Evolutionary conservation across 352 stramenopile genomes (phyloP), one percentile per base, ranked within the genome.

Genomic region (Bremia lactucae): DNA sequence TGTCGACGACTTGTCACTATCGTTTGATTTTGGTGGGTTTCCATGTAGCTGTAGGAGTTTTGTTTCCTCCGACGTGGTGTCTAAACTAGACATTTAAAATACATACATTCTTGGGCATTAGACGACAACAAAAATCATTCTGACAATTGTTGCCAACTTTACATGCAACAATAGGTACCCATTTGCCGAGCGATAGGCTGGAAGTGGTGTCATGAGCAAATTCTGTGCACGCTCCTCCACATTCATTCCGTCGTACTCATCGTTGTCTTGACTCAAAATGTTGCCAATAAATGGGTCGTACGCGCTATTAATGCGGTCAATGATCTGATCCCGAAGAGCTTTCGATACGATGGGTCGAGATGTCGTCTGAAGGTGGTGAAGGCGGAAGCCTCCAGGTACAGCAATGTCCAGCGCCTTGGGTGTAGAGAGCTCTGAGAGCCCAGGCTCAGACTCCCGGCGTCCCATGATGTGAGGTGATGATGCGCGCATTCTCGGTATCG

Each of bases 201-300:
- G 70, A 11, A 51, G 52, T 6, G 77, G 78, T 35, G 78, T 90
- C 52, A 83, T 59, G 15, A 90, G 59, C 42, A 90, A 42, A 43
- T 64, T 90, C 29, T 69, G 45, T 7, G 62, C 72, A 7, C 75
- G 73, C 31, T 87, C 68, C 18, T 85, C 50, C 4, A 81, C 66
- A 22, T 63, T 65, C 51, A 90, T 70, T 43, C 83, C 68, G 42
- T 87, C 75, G 52, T 78, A 90, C 24, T 67, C 46, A 51, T 90
- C 78, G 52, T 86, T 87, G 60, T 87, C 76, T 37, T 90, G 78
- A 36, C 72, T 83, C 21, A 90, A 46, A 36, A 88, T 87, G 46
- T 54, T 86, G 40, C 71, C 72, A 41, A 90, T 90, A 43, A 90
- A 86, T 24, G 75, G 75, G 40, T 90, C 69, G 63, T 90, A 90